phyloP scores from a whole-genome alignment of 768 basidiomycete genomes.

The Boletus vermiculosoides region DNA sequence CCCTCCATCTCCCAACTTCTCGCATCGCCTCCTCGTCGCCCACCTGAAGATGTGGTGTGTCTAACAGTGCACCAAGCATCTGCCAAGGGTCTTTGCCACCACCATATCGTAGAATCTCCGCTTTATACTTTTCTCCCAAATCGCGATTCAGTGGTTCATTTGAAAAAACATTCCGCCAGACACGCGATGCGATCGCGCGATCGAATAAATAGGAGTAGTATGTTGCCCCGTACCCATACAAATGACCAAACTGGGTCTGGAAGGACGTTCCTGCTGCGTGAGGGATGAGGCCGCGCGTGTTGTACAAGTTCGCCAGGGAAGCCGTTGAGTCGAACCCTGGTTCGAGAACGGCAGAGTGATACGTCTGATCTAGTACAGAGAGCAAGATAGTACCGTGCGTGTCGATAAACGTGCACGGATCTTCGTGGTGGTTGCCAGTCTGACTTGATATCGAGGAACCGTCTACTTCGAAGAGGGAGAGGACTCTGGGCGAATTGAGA shows the following conservation, averaged over 20 bases:
- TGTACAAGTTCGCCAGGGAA: slow-evolving; percentile 58
- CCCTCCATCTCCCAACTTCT: slow-evolving; percentile 85
- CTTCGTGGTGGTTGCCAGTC: slow-evolving; percentile 64
- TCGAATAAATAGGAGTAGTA: slow-evolving; percentile 99
- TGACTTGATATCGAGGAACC: slow-evolving; percentile 45
- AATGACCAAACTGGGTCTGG: slow-evolving; percentile 94
- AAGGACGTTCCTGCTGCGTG: slow-evolving; percentile 84
- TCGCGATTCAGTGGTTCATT: slow-evolving; percentile 64
- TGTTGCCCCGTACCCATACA: slow-evolving; percentile 95
- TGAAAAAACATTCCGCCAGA: slow-evolving; percentile 78
- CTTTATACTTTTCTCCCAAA: slow-evolving; percentile 79
- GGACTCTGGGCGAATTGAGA: slow-evolving; percentile 77
- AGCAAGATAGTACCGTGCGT: slow-evolving; percentile 90
- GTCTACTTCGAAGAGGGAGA: slow-evolving; percentile 72
- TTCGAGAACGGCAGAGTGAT: slow-evolving; percentile 70
- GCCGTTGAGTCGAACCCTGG: slow-evolving; percentile 71
- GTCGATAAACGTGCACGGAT: slow-evolving; percentile 82
- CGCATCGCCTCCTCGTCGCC: slow-evolving; percentile 87
- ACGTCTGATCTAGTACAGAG: slow-evolving; percentile 83
- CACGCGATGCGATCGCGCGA: slow-evolving; percentile 90
- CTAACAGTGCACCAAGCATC: slow-evolving; percentile 77
- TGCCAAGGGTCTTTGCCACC: slow-evolving; percentile 94
- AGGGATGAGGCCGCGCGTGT: slow-evolving; percentile 75
- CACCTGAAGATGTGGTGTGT: slow-evolving; percentile 56
- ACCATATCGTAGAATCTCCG: slow-evolving; percentile 72